phyloP scores from a whole-genome alignment of 345 rosid species.

The Eucalyptus curtisii region DNA sequence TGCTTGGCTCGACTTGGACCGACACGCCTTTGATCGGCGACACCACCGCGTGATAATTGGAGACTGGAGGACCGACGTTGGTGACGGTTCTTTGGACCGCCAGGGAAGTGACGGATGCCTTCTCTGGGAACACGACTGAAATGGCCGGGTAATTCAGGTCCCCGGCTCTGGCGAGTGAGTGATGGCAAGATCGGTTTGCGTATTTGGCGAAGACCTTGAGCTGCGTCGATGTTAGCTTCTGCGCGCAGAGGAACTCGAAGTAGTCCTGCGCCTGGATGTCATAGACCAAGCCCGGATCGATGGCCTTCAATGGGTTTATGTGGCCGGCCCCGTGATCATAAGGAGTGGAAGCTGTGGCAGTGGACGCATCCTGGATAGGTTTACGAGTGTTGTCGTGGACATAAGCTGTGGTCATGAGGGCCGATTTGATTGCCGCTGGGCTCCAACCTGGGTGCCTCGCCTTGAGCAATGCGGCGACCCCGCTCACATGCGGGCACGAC shows the following conservation, averaged over 20 bases:
- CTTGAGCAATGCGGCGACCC: constrained; percentile 77
- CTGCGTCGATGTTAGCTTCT: constrained; percentile 36
- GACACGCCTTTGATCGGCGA: constrained; percentile 60
- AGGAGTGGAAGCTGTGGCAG: constrained; percentile 38
- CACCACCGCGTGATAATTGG: constrained; percentile 49
- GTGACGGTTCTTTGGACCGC: constrained; percentile 58
- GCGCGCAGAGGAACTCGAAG: constrained; percentile 85
- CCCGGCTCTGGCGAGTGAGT: constrained; percentile 39
- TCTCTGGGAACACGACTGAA: constrained; percentile 61
- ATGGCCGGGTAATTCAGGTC: constrained; percentile 89
- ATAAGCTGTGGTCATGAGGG: constrained; percentile 91
- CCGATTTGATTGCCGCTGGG: constrained; percentile 84
- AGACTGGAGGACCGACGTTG: constrained; percentile 61
- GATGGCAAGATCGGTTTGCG: constrained; percentile 55
- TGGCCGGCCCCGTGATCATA: constrained; percentile 89
- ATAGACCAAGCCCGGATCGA: constrained; percentile 78
- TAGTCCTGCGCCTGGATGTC: constrained; percentile 72
- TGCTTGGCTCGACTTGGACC: constrained; percentile 37
- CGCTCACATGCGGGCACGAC: constrained; percentile 97
- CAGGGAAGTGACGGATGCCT: constrained; percentile 9
- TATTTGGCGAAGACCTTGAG: constrained; percentile 57
- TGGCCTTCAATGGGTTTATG: constrained; percentile 63
- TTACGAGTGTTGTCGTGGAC: constrained; percentile 61
- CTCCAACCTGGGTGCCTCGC: constrained; percentile 94
- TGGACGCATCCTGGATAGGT: constrained; percentile 56